Base-by-base conservation (phyloP, 2,329 filamentous ascomycete genomes). In the Cladosporium sp. region DNA sequence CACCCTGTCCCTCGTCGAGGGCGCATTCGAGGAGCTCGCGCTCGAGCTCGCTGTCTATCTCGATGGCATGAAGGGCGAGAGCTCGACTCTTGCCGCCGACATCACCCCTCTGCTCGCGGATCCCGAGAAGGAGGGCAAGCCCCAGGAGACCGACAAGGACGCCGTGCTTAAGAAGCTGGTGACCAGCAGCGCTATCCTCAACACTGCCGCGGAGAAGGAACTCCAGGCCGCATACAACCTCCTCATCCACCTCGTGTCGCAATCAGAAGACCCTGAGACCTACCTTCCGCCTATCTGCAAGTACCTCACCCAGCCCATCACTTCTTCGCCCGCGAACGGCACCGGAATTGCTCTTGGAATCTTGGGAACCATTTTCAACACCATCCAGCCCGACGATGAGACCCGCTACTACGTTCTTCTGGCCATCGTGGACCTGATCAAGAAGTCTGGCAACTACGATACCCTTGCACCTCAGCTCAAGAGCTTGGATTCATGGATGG, bases 171-270 rank as follows among this genome's bases (percentile, higher is more conserved):
- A 92, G 81, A 92, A 92, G 82, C 82, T 99, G 65, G 90, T 97
- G 62, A 85, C 87, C 66, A 89, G 89, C 59, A 91, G 90, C 55
- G 77, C 83, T 55, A 84, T 83, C 52, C 82, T 99, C 73, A 96
- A 92, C 77, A 83, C 84, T 63, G 90, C 92, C 58, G 90, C 93
- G 60, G 94, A 99, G 83, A 95, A 94, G 84, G 93, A 97, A 77
- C 94, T 97, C 75, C 92, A 91, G 61, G 88, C 93, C 60, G 91
- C 93, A 62, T 97, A 97, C 80, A 97, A 99, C 80, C 88, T 97
- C 68, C 88, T 99, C 74, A 88, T 97, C 72, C 90, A 97, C 80
- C 87, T 99, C 61, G 86, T 96, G 66, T 83, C 91, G 70, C 90
- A 96, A 78, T 90, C 92, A 61, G 85, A 89, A 69, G 90, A 92